Evolutionary conservation across 192 early-diverging fungal species (phyloP), one percentile per base, ranked within the genome.

Genomic region (Mortierella alpina): DNA sequence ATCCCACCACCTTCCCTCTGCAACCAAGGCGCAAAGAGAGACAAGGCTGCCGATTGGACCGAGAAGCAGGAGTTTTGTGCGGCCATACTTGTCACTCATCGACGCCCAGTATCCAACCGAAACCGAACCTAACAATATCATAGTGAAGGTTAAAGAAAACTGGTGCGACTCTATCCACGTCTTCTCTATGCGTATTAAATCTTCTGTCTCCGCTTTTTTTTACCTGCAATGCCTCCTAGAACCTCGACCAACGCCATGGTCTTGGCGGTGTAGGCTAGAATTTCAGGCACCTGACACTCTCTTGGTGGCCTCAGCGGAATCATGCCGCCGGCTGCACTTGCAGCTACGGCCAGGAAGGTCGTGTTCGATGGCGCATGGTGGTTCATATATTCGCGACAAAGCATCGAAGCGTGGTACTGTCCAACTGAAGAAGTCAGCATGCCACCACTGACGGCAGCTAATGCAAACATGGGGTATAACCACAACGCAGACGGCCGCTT

Each of bases 61-160:
- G 13, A 80, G 1, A 14, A 58, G 13, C 77, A 80, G 68, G 9
- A 80, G 44, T 47, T 52, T 67, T 18, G 63, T 3, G 3, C 77
- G 77, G 5, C 77, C 77, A 40, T 62, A 54, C 39, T 68, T 80
- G 49, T 80, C 77, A 23, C 77, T 80, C 48, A 80, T 39, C 20
- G 77, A 80, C 4, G 70, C 17, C 31, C 68, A 80, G 18, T 80
- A 80, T 52, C 77, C 77, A 39, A 72, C 64, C 17, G 70, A 57
- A 2, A 80, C 53, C 7, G 57, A 58, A 14, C 65, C 77, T 80
- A n/a, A 8, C 42, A 1, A 6, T n/a, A 39, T 12, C 46, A 41
- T 8, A n/a, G 55, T 53, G 51, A 61, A 23, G 5, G 52, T 5
- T 20, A 51, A 65, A 57, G 40, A 40, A 51, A 17, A 52, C 52